A percentile compares a stretch with the other conserved stretches of the same genome.
These are phyloP conservation scores for Hygrophorus russula DNA, from an alignment of 768 basidiomycete genomes.

Conservation along the genomic window DNA sequence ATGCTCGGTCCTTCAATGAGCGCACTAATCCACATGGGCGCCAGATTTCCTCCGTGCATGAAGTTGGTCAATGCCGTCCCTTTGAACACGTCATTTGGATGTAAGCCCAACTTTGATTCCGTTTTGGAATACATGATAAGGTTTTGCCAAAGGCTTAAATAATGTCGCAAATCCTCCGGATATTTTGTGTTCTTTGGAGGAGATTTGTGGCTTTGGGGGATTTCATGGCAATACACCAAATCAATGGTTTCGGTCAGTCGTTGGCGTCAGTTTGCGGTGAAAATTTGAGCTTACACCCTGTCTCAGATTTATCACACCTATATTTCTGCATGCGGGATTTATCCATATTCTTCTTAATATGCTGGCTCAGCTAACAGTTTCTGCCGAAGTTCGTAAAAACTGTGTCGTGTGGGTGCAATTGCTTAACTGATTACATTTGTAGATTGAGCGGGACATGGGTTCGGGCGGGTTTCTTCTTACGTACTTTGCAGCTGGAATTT, in stretches of 20 bases:
- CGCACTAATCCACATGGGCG: conserved; percentile 78
- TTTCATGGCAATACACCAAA: conserved; percentile 31
- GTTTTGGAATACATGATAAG: not conserved
- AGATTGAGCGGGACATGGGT: conserved; percentile 91
- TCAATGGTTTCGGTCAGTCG: conserved; percentile 35
- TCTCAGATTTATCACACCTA: conserved; percentile 70
- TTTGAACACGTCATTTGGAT: conserved; percentile 42
- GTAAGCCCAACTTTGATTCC: conserved; percentile 24
- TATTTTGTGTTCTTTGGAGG: conserved; percentile 60
- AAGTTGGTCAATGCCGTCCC: conserved; percentile 52
- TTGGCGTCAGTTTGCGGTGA: not conserved
- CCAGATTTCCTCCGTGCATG: conserved; percentile 92
- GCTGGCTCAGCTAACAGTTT: conserved; percentile 73
- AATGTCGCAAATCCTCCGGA: conserved; percentile 75
- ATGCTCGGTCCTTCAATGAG: conserved; percentile 87
- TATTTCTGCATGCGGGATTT: conserved; percentile 93
- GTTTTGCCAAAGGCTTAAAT: conserved; percentile 47
- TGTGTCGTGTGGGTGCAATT: not conserved
- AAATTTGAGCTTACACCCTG: conserved; percentile 4
- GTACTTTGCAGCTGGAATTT: conserved; percentile 87
- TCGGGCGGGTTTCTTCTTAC: conserved; percentile 74
- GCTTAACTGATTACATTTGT: conserved; percentile 2
- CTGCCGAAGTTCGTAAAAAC: conserved; percentile 47
- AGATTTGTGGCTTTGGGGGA: conserved; percentile 83
- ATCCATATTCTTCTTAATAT: conserved; percentile 89